Evolutionary conservation across 2,329 filamentous ascomycete species (phyloP).

Genomic region (Aureobasidium sp.): DNA sequence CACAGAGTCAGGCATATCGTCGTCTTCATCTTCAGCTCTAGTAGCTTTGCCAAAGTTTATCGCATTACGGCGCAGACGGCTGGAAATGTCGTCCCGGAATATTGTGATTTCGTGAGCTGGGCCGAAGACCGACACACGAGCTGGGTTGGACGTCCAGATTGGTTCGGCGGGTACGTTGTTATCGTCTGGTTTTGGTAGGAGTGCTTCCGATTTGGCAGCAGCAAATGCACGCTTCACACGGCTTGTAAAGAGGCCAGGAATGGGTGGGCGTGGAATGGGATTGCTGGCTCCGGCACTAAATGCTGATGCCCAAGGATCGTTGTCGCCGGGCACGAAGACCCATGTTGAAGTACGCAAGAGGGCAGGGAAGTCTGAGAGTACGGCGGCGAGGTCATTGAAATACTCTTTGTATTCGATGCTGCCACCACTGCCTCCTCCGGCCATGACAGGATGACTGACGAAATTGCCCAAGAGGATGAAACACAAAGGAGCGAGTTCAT

Average conservation of each 20-base stretch:
- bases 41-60: slow-evolving; percentile 56
- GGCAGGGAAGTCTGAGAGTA: slow-evolving; percentile 73
- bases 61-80: slow-evolving; percentile 66
- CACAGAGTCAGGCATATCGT: slow-evolving; percentile 18
- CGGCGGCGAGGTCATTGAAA: slow-evolving; percentile 78
- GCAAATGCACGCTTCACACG: slow-evolving; percentile 74
- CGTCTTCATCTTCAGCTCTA: slow-evolving; percentile 24
- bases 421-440: slow-evolving; percentile 62
- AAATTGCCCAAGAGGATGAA: slow-evolving; percentile 88
- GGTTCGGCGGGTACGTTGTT: slow-evolving; percentile 55
- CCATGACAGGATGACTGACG: slow-evolving; percentile 48
- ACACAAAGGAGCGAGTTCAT: slow-evolving; percentile 50
- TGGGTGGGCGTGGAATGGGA: slow-evolving; percentile 58
- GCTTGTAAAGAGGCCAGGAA: slow-evolving; percentile 87
- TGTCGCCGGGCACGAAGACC: slow-evolving; percentile 89
- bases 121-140: slow-evolving; percentile 75
- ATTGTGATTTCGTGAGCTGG: slow-evolving; percentile 80
- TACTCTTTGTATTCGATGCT: slow-evolving; percentile 96
- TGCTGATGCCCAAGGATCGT: slow-evolving; percentile 91
- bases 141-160: slow-evolving; percentile 83
- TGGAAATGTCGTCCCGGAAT: slow-evolving; percentile 78
- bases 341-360: slow-evolving; percentile 76
- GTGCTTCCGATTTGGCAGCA: slow-evolving; percentile 62
- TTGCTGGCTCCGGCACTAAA: slow-evolving; percentile 69
- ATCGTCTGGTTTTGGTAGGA: slow-evolving; percentile 48